phyloP scores from a whole-genome alignment of 2,329 filamentous ascomycete genomes.

The Torrubiellomyces zombiae region DNA sequence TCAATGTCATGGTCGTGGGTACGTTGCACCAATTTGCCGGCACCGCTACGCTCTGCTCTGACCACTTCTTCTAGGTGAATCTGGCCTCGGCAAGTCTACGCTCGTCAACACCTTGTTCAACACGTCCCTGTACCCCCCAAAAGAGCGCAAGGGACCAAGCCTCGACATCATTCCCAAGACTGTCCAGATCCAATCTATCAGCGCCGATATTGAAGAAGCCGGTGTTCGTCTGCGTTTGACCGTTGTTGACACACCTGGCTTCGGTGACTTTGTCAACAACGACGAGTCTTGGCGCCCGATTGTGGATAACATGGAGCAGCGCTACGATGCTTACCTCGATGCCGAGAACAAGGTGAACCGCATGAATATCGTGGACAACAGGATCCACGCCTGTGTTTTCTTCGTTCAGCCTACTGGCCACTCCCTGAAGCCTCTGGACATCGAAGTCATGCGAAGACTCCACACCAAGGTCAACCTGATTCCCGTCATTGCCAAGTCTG shows the following conservation, averaged over 20 bases:
- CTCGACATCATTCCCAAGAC: slow-evolving; percentile 98
- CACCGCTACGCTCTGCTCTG: slow-evolving; percentile 4
- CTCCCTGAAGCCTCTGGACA: slow-evolving; percentile 94
- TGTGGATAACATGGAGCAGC: slow-evolving; percentile 98
- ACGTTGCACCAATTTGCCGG: slow-evolving; percentile 24
- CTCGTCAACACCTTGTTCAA: slow-evolving; percentile 99
- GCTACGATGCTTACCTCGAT: slow-evolving; percentile 94
- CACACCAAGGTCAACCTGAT: slow-evolving; percentile 99
- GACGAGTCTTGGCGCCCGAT: slow-evolving; percentile 99
- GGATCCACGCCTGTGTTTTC: slow-evolving; percentile 97
- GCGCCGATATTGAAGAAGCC: slow-evolving; percentile 94
- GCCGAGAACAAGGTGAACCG: slow-evolving; percentile 99
- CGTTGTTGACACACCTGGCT: slow-evolving; percentile 93
- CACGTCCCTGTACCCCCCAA: slow-evolving; percentile 94
- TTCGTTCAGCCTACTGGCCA: slow-evolving; percentile 99
- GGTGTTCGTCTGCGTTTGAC: slow-evolving; percentile 91
- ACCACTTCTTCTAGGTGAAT: slow-evolving; percentile 60
- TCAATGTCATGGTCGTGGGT: slow-evolving; percentile 99
- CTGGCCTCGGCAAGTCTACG: slow-evolving; percentile 95
- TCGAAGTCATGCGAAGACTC: slow-evolving; percentile 97
- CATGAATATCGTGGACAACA: slow-evolving; percentile 99
- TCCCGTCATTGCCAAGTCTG: slow-evolving; percentile 95
- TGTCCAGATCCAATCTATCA: slow-evolving; percentile 86
- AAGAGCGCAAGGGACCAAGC: slow-evolving; percentile 94
- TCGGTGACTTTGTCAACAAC: slow-evolving; percentile 99